A percentile compares a stretch with the other conserved stretches of the same genome.
Evolutionary conservation across 2,329 filamentous ascomycete genomes (phyloP).

Genomic region (Colletotrichum brevisporum): DNA sequence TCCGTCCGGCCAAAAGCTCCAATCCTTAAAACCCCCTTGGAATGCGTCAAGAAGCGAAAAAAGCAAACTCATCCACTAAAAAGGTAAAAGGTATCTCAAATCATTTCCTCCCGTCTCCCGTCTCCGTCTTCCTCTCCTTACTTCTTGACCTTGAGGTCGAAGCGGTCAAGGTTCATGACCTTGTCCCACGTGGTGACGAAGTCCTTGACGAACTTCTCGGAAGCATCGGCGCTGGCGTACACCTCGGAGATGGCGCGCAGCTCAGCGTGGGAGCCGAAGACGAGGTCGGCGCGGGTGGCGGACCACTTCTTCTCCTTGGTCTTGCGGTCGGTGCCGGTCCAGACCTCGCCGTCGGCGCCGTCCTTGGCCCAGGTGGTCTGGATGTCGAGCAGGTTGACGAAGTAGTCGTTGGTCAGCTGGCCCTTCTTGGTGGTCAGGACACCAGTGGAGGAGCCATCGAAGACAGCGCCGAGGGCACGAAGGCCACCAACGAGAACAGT

Average conservation of each 20-base stretch:
- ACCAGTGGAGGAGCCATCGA: slow-evolving; percentile 76
- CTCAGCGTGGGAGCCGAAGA: slow-evolving; percentile 82
- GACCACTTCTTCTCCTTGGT: slow-evolving; percentile 77
- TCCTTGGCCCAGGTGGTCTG: slow-evolving; percentile 71
- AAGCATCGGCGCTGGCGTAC: slow-evolving; percentile 73
- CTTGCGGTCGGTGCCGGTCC: slow-evolving; percentile 76
- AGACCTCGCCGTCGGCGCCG: slow-evolving; percentile 65
- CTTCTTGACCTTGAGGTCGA: slow-evolving; percentile 62
- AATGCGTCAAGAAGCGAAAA: neutral
- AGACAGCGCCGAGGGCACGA: slow-evolving; percentile 79
- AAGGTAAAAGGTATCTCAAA: neutral
- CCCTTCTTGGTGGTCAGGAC: slow-evolving; percentile 79
- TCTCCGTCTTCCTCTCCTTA: neutral
- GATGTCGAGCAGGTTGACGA: slow-evolving; percentile 82
- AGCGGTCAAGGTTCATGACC: slow-evolving; percentile 83
- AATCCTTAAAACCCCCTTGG: neutral
- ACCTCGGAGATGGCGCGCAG: slow-evolving; percentile 79
- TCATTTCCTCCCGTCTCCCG: neutral
- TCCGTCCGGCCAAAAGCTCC: neutral
- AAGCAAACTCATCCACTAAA: too few relatives aligned
- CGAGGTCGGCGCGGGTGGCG: slow-evolving; percentile 77
- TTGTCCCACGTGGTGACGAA: slow-evolving; percentile 81
- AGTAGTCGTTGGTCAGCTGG: slow-evolving; percentile 84
- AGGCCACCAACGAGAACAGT: slow-evolving; percentile 81
- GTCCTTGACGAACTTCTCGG: slow-evolving; percentile 78